Base-by-base conservation (phyloP, 1,284 basidiomycete species). In the Irpex rosettiformis region DNA sequence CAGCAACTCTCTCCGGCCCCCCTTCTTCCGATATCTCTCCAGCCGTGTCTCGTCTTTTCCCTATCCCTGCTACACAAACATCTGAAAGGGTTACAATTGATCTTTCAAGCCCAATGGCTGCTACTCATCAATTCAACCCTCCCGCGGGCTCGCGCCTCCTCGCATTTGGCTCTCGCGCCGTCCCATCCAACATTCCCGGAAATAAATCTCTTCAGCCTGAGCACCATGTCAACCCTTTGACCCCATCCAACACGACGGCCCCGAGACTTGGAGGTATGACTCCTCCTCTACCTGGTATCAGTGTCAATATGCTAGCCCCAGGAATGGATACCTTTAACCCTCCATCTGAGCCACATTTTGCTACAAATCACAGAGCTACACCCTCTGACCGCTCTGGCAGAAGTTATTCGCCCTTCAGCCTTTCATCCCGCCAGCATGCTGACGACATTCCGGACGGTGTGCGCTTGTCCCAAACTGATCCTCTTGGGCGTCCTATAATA, bases 111-210 rank as follows among this genome's bases (percentile, higher is more conserved):
- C 47, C 59, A 30, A 61, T 62, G 53, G 61, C 67, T 54, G 66
- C 69, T 43, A 61, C 68, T 33, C 65, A 69, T n/a, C 60, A 70
- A 54, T 83, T 87, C 69, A 85, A 85, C 62, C 85, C 86, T 42
- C 85, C 88, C 7, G 72, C 79, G 55, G 88, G 88, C 40, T 89
- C 89, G 57, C 86, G 89, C 58, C 73, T 91, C 52, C 78, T 91
- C 56, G 86, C 88, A 2, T 81, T 91, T 61, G 79, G 78, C 18
- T 79, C 80, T 47, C 81, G 85, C 53, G 70, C 76, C n/a, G 59
- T 70, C 2, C 63, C 70, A 13, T 61, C 28, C 37, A 40, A 28
- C 48, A 18, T 21, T 58, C 27, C 45, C 13, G 13, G n/a, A 22
- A 47, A 55, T 21, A 25, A 40, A 13, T 52, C 52, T n/a, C 13